These are phyloP conservation scores for Pachyrhizus erosus DNA, from an alignment of 306 rosid genomes.

Conservation along the genomic window DNA sequence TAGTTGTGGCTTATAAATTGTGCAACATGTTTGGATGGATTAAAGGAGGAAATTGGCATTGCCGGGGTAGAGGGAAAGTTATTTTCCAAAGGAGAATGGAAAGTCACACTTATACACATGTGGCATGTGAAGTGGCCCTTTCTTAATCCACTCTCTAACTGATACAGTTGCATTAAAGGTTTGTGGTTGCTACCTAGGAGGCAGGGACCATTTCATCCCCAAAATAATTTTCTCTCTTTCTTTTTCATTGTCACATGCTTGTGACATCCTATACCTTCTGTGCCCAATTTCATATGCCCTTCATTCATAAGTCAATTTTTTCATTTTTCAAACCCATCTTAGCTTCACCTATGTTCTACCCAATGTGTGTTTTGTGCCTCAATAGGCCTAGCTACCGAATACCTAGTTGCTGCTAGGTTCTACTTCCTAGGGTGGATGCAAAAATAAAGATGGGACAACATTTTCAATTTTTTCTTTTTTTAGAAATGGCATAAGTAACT, in stretches of 20 bases:
- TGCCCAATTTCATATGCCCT: background rate
- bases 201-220: slow-evolving; percentile 43
- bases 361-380: background rate
- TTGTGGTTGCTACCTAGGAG: slow-evolving; percentile 48
- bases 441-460: no score
- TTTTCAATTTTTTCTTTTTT: no score
- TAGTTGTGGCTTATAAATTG: slow-evolving; percentile 51
- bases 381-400: background rate
- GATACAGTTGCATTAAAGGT: slow-evolving; percentile 53
- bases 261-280: slow-evolving; percentile 1
- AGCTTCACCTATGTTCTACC: background rate
- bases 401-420: background rate
- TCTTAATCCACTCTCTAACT: slow-evolving; percentile 29
- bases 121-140: slow-evolving; percentile 55
- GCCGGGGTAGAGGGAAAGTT: slow-evolving; percentile 39
- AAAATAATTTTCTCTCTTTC: slow-evolving; percentile 4
- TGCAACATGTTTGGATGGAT: slow-evolving; percentile 46
- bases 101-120: slow-evolving; percentile 47
- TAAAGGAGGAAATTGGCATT: slow-evolving; percentile 33
- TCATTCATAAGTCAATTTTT: background rate
- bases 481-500: no score
- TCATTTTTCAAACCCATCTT: background rate
- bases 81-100: slow-evolving; percentile 48
- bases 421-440: background rate
- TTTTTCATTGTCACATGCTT: slow-evolving; percentile 25